These are phyloP conservation scores for Onygenales sp. DNA, from an alignment of 2,329 filamentous ascomycete genomes.

Conservation along the genomic window DNA sequence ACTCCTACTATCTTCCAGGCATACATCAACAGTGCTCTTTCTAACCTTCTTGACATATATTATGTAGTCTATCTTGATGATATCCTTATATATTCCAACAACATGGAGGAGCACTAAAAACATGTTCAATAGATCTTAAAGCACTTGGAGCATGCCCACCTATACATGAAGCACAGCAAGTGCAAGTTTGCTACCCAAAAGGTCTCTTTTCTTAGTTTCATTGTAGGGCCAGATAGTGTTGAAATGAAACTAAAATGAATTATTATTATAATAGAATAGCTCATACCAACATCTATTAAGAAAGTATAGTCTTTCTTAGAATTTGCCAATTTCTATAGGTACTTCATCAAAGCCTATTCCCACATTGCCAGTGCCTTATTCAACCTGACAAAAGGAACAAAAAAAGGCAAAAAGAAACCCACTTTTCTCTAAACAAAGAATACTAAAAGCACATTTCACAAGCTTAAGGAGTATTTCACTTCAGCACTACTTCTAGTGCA, in stretches of 20 bases:
- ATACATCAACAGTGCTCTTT: neutral
- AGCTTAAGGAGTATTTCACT: constrained; percentile 12
- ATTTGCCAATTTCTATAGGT: constrained; percentile 25
- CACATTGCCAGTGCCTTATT: constrained; percentile 11
- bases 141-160: neutral
- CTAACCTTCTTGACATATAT: neutral
- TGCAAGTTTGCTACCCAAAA: constrained; percentile 7
- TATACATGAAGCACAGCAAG: constrained; percentile 10
- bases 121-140: constrained; percentile 6
- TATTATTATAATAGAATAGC: constrained; percentile 15
- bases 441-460: constrained; percentile 8
- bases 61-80: neutral
- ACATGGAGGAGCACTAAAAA: neutral
- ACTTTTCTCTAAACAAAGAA: constrained; percentile 3
- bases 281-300: constrained; percentile 10
- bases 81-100: constrained; percentile 3
- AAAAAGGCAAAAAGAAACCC: neutral
- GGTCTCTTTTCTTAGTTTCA: constrained; percentile 11
- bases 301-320: constrained; percentile 20
- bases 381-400: constrained; percentile 7
- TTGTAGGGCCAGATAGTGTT: constrained; percentile 9
- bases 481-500: constrained; percentile 11
- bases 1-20: neutral
- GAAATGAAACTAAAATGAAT: constrained; percentile 13
- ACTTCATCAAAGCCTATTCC: constrained; percentile 19